Conservation (phyloP, 2,329 filamentous ascomycete species). For the Fusarium equiseti region DNA sequence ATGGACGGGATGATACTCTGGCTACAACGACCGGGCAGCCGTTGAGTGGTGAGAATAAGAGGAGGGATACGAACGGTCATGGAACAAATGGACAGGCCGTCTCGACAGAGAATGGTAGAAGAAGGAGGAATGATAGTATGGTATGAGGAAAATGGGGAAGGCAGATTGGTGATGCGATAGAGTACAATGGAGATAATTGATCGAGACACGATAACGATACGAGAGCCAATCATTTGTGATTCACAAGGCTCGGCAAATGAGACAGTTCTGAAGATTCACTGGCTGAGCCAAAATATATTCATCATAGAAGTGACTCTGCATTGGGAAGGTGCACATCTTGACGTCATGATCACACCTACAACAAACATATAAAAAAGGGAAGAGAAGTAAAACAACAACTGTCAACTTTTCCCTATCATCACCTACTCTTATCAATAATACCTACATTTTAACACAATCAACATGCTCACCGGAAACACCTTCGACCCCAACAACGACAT, state of each 20-base stretch:
- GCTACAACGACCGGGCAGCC: background rate
- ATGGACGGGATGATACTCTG: background rate
- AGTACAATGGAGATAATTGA: too few relatives aligned
- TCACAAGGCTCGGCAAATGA: background rate
- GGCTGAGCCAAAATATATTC: background rate
- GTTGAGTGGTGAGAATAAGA: background rate
- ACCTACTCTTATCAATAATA: background rate
- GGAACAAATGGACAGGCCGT: background rate
- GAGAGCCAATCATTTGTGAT: too few relatives aligned
- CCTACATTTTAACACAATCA: too few relatives aligned
- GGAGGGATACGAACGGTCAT: background rate
- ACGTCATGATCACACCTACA: background rate
- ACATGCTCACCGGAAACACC: slow-evolving; percentile 6
- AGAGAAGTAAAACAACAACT: rapidly evolving
- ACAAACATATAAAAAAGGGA: background rate
- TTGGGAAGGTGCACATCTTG: background rate
- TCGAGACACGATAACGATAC: too few relatives aligned
- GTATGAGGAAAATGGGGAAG: background rate
- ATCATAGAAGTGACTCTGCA: background rate
- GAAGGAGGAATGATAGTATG: background rate
- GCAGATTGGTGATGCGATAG: too few relatives aligned
- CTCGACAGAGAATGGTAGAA: background rate
- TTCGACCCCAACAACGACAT: slow-evolving; percentile 19
- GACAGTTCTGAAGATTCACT: rapidly evolving
- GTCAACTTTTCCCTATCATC: background rate